Base-by-base conservation (phyloP, 2,329 filamentous ascomycete genomes). In the Aspergillus nomiae region DNA sequence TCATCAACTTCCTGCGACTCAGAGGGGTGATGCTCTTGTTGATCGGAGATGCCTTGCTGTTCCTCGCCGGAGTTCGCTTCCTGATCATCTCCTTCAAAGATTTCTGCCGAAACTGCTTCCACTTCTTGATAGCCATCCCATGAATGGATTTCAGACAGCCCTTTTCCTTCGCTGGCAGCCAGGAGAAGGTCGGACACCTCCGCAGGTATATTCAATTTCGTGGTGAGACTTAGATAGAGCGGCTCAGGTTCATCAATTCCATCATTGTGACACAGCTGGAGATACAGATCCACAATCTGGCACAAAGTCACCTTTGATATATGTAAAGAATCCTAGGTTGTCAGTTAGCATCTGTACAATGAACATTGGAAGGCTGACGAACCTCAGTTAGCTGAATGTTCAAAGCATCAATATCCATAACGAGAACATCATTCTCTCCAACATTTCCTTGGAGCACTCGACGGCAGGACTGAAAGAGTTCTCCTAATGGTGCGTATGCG, bases 221-320 rank as follows among this genome's bases (percentile, higher is more conserved):
- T 83, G 58, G 78, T 80, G 57, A 91, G 78, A 11, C 80, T 81
- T 60, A 90, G 77, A 68, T 87, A 86, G n/a, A 90, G 79, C 19
- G 86, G 84, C 36, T 85, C 81, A 2, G 83, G 82, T 26, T 81
- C 74, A 58, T 82, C 77, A 46, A 80, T 74, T 28, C 82, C 85
- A 71, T 90, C 88, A 70, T 90, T 88, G 36, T 80, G 80, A 66
- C 85, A 82, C 53, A 91, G 77, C 19, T 81, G 79, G 62, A 88
- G 75, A 69, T 89, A 89, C 53, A 89, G 73, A 58, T 86, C 81
- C 63, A 90, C 75, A 51, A 91, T 78, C 61, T 88, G 82, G 53
- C 82, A 78, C 58, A 90, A 77, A 55, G 84, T 83, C 65, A 85
- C 76, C 69, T 82, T 77, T 67, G 80, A 77, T 55, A 82, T 74